Evolutionary conservation across 441 rosid species (phyloP).

Genomic region (Populus hybrid): DNA sequence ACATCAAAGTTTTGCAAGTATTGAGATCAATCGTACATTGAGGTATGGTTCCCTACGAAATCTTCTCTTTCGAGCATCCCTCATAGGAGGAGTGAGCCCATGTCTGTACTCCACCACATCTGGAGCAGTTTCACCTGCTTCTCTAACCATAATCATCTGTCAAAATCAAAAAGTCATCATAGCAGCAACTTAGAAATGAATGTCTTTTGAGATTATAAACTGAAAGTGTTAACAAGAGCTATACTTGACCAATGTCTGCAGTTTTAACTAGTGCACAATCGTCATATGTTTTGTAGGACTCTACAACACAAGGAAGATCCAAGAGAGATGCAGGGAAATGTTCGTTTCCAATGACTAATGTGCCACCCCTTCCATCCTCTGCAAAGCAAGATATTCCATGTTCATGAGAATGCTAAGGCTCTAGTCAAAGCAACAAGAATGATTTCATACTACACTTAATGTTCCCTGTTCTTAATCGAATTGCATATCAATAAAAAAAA

Average conservation of each 20-base stretch:
- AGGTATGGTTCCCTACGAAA: slow-evolving; percentile 92
- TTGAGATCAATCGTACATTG: slow-evolving; percentile 42
- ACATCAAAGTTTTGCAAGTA: background rate
- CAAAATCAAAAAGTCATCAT: background rate
- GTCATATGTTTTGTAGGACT: slow-evolving; percentile 88
- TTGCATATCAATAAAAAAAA: background rate
- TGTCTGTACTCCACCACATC: slow-evolving; percentile 79
- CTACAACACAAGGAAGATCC: slow-evolving; percentile 89
- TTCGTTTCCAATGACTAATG: slow-evolving; percentile 65
- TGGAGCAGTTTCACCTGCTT: slow-evolving; percentile 63
- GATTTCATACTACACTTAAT: background rate
- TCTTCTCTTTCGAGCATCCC: slow-evolving; percentile 93
- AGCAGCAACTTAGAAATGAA: background rate
- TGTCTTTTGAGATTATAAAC: background rate
- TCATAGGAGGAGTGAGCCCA: slow-evolving; percentile 92
- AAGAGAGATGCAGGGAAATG: slow-evolving; percentile 69
- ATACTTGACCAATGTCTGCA: slow-evolving; percentile 86
- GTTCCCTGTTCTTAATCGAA: background rate
- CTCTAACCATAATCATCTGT: slow-evolving; percentile 96
- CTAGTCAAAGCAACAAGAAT: background rate
- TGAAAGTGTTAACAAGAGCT: background rate
- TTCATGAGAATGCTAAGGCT: background rate
- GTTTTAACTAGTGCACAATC: slow-evolving; percentile 83
- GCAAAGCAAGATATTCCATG: slow-evolving; percentile 12
- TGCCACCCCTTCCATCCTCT: slow-evolving; percentile 88